Evolutionary conservation across 2,329 filamentous ascomycete species (phyloP), one percentile per base, ranked within the genome.

Genomic region (Furcasterigmium sp.): DNA sequence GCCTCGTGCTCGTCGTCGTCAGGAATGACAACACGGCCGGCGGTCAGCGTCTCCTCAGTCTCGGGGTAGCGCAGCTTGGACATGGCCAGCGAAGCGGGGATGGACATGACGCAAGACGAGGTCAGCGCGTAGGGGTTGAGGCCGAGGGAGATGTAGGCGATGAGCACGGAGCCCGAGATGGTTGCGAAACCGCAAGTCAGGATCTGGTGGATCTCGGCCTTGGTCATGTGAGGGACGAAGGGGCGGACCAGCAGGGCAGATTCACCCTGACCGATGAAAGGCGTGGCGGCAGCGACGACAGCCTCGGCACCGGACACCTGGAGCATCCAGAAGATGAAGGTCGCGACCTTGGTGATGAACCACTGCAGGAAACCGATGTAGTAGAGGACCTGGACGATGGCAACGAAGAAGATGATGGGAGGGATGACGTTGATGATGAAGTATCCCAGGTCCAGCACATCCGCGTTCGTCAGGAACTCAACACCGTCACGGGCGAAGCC

Each of bases 371-470:
- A 73, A 3, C 85, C 86, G 54, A 82, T 74, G 70, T 91, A 85
- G 70, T 87, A 94, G 35, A 94, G 66, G 13, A 95, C 78, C 65
- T 94, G 87, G 20, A 95, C 88, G n/a, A 95, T 73, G 2, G 90
- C 82, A 46, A 95, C 86, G 79, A 96, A 95, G 80, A 95, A 96
- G 69, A 95, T 88, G 65, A 96, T 94, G 55, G 91, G 83, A 0
- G 91, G 89, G n/a, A 94, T 75, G 49, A 95, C 89, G 39, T 75
- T 70, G 39, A 85, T 74, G 50, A 95, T 73, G 76, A 95, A 95
- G 77, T 76, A 89, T 4, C 56, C 52, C 1, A 73, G 56, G 3
- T 63, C 28, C 4, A 69, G 58, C 6, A 72, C 60, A 13, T 69
- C 67, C 1, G 82, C 85, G 0, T 56, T 50, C 0, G 40, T 17